phyloP scores from a whole-genome alignment of 148 eudicot genomes.

The Nepenthes mirabilis region DNA sequence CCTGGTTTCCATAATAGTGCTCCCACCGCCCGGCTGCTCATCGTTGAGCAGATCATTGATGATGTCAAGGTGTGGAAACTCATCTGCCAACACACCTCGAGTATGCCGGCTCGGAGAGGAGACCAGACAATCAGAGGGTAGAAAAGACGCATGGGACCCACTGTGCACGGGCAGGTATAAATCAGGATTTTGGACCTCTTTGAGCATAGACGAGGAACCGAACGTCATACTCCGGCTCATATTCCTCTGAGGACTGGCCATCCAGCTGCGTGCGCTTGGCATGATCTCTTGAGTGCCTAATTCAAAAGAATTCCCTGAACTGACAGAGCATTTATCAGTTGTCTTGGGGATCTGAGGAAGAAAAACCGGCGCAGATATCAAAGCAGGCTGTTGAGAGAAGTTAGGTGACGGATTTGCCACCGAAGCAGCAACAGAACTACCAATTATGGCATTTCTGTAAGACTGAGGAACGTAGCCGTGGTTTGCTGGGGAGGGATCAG shows the following conservation, averaged over 20 bases:
- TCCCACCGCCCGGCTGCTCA: constrained; percentile 44
- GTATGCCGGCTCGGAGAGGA: constrained; percentile 49
- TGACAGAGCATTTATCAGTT: constrained; percentile 21
- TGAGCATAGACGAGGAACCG: constrained; percentile 27
- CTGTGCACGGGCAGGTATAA: constrained; percentile 22
- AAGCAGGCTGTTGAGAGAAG: constrained; percentile 36
- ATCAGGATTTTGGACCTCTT: constrained; percentile 27
- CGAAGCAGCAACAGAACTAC: constrained; percentile 25
- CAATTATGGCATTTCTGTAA: constrained; percentile 71
- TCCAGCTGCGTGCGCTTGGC: constrained; percentile 42
- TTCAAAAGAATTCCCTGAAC: constrained; percentile 33
- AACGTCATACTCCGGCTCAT: constrained; percentile 24
- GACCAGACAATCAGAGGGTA: constrained; percentile 25
- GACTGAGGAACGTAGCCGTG: constrained; percentile 52
- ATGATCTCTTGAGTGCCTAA: constrained; percentile 24
- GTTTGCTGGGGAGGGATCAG: constrained; percentile 37
- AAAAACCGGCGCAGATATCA: constrained; percentile 23
- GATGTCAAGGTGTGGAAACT: constrained; percentile 94
- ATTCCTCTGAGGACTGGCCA: constrained; percentile 36
- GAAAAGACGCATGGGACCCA: constrained; percentile 25
- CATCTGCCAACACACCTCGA: constrained; percentile 47
- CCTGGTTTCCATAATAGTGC: constrained; percentile 12
- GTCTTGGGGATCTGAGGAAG: constrained; percentile 32
- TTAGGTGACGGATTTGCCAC: constrained; percentile 27
- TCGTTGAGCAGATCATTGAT: constrained; percentile 90